Base-by-base conservation (phyloP, 2,329 filamentous ascomycete species). In the Aspergillus unguis region DNA sequence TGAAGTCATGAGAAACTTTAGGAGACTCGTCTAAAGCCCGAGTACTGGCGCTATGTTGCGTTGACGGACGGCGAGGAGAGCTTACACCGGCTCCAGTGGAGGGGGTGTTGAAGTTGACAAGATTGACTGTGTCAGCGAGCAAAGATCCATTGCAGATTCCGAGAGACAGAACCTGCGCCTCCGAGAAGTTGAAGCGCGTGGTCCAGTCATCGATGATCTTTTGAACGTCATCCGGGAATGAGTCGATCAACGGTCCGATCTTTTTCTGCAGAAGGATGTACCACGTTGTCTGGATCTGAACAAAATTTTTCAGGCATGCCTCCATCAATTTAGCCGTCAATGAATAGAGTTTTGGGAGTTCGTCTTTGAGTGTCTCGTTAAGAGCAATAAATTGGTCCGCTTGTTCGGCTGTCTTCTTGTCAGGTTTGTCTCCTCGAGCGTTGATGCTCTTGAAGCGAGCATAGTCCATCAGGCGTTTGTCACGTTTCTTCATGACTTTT, bases 291-390 rank as follows among this genome's bases (percentile, higher is more conserved):
- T 96, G 92, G 42, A 95, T 86, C 58, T 87, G 85, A 60, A 96
- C 84, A 64, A 97, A 90, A 63, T 90, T 91, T 52, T 82, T 83
- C 40, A 96, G 79, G 63, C 90, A 92, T 26, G 88, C 86, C 63
- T 91, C 88, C 63, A 94, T 90, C 56, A 96, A 77, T 62, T 86
- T 88, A 56, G 90, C 89, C 1, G 92, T 96, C 58, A 94, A 75
- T 6, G 77, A 74, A 47, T 94, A 95, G 11, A 99, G 80, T 67
- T 86, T 86, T 1, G 92, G 92, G 43, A 99, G 80, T 68, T 97
- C 92, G 60, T 92, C 87, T 72, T 96, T 96, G 54, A 97, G 79
- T 0, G 92, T 90, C 57, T 96, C 90, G 66, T 97, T 97, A 54
- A 99, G 78, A 6, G 91, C 90, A 37, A 89, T 82, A 70, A 96